Conservation (phyloP, 2,329 filamentous ascomycete species). For the Hymenoscyphus albidus region DNA sequence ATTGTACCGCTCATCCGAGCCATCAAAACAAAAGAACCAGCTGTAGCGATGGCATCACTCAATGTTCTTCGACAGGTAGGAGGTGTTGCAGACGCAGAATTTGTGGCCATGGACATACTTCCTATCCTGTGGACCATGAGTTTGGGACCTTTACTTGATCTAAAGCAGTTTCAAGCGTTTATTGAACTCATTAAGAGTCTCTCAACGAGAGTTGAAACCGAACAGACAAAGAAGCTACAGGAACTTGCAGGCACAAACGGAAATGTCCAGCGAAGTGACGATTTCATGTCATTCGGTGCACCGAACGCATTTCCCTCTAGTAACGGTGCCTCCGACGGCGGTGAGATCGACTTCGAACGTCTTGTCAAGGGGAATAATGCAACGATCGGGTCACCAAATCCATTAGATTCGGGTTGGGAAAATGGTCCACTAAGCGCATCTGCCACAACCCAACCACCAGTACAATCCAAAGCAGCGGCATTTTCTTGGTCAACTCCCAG, state of each 20-base stretch:
- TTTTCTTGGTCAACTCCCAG: constrained; percentile 64
- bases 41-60: constrained; percentile 91
- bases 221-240: constrained; percentile 83
- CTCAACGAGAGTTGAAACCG: constrained; percentile 76
- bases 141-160: constrained; percentile 80
- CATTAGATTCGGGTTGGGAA: constrained; percentile 52
- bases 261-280: constrained; percentile 51
- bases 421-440: constrained; percentile 35
- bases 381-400: constrained; percentile 34
- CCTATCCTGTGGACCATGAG: constrained; percentile 90
- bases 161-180: constrained; percentile 83
- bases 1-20: constrained; percentile 84
- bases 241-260: constrained; percentile 66
- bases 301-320: constrained; percentile 50
- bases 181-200: constrained; percentile 84
- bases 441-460: constrained; percentile 31
- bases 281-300: constrained; percentile 68
- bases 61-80: constrained; percentile 83
- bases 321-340: constrained; percentile 57
- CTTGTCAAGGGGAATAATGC: constrained; percentile 72
- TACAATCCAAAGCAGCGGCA: constrained; percentile 40
- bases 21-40: constrained; percentile 97
- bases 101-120: constrained; percentile 85
- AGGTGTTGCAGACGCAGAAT: constrained; percentile 77
- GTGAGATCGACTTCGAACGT: constrained; percentile 79